Percentiles rank a stretch among this genome's conserved stretches.
Conservation (phyloP, 2,329 filamentous ascomycete genomes). For the Xylaria sp. region DNA sequence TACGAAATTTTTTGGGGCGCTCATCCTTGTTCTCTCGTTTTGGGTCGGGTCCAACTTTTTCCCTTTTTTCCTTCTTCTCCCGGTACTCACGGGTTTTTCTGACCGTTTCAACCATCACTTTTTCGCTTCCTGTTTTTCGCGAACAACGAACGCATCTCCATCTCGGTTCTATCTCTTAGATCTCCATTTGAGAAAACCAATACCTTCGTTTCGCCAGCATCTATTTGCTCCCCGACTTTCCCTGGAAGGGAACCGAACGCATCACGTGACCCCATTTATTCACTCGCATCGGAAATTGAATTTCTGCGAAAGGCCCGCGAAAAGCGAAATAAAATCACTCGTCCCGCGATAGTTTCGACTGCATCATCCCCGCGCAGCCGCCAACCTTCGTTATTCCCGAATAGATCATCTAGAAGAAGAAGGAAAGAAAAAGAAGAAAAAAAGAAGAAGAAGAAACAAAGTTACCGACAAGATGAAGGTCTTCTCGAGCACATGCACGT, state of each 20-base stretch:
- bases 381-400: neutral
- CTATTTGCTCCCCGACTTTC: neutral
- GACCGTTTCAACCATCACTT: slow-evolving; percentile 12
- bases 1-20: slow-evolving; percentile 17
- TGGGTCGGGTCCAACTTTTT: neutral
- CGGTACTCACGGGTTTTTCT: slow-evolving; percentile 2
- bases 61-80: slow-evolving; percentile 3
- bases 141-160: neutral
- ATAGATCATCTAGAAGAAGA: neutral
- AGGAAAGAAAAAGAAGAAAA: neutral
- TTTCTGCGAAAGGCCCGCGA: too few species aligned
- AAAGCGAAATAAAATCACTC: too few species aligned
- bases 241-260: neutral
- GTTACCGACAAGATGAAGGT: slow-evolving; percentile 68
- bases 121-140: neutral
- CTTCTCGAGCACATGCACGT: slow-evolving; percentile 83
- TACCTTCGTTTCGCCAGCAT: neutral
- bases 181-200: neutral
- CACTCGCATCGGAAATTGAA: neutral
- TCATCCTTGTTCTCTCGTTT: neutral
- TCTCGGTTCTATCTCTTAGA: neutral
- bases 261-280: neutral
- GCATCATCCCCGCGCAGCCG: neutral
- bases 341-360: neutral
- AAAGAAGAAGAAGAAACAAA: neutral